Conservation (phyloP, 345 rosid genomes). For the Gossypium raimondii region DNA sequence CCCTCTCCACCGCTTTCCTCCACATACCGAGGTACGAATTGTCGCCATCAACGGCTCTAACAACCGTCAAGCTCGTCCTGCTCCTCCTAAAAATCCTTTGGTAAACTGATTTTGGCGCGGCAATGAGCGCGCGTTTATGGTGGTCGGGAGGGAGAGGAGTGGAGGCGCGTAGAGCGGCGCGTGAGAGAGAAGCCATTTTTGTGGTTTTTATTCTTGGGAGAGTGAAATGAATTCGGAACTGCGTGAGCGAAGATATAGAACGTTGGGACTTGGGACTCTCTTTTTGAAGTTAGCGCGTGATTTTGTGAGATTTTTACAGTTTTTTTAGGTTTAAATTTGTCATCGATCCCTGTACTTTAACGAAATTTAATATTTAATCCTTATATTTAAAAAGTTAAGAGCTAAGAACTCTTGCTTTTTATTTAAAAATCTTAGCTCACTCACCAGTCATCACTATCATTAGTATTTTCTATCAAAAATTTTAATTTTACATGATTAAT, state of each 20-base stretch:
- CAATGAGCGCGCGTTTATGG: background rate
- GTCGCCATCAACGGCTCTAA: conserved; percentile 41
- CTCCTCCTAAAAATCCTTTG: conserved; percentile 7
- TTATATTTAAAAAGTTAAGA: no score
- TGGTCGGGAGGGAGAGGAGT: conserved; percentile 13
- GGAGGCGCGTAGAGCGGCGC: conserved; percentile 31
- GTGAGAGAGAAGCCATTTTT: conserved; percentile 41
- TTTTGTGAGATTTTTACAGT: conserved; percentile 8
- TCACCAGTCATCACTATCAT: no score
- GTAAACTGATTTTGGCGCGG: conserved; percentile 6
- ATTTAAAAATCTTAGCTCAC: no score
- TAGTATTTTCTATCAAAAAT: fast-evolving
- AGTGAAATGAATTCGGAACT: background rate
- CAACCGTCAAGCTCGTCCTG: conserved; percentile 18
- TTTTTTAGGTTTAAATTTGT: background rate
- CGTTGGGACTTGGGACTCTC: conserved; percentile 13
- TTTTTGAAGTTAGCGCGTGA: conserved; percentile 27
- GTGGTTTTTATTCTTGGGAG: background rate
- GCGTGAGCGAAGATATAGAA: background rate
- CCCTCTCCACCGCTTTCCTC: conserved; percentile 72
- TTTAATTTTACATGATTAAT: no score
- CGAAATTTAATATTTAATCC: no score
- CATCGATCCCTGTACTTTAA: no score
- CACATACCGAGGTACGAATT: conserved; percentile 80
- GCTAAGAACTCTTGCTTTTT: no score